phyloP scores from a whole-genome alignment of 768 basidiomycete genomes.

The Lactifluus piperatus region DNA sequence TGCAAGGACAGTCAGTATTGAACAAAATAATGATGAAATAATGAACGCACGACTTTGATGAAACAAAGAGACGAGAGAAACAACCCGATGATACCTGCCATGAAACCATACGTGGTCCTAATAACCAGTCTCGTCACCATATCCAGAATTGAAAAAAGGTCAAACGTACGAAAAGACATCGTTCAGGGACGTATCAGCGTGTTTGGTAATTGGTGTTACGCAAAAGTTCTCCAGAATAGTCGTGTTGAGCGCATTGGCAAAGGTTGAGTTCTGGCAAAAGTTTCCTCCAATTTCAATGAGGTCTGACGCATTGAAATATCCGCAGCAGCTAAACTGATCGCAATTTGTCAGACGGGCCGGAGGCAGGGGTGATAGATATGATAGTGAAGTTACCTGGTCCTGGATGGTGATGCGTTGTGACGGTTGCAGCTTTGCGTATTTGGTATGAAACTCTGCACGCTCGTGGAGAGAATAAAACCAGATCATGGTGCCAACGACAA shows the following conservation, averaged over 20 bases:
- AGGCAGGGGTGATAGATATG: conserved; percentile 17
- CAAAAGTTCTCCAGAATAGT: conserved; percentile 50
- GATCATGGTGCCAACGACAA: conserved; percentile 59
- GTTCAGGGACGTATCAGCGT: conserved; percentile 67
- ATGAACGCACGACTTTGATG: conserved; percentile 66
- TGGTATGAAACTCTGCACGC: conserved; percentile 51
- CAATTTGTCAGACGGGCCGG: neutral
- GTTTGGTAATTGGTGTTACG: conserved; percentile 55
- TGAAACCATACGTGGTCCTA: conserved; percentile 67
- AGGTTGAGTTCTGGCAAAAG: conserved; percentile 43
- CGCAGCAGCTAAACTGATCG: conserved; percentile 69
- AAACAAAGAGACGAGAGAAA: conserved; percentile 79
- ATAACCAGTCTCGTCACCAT: neutral
- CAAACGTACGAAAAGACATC: conserved; percentile 74
- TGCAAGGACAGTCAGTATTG: conserved; percentile 10
- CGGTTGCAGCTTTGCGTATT: conserved; percentile 42
- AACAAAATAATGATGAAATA: neutral
- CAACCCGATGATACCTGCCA: conserved; percentile 66
- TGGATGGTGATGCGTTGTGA: conserved; percentile 52
- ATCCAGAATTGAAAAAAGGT: neutral
- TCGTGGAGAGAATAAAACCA: conserved; percentile 80
- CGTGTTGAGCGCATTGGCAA: conserved; percentile 23
- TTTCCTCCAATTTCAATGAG: conserved; percentile 48
- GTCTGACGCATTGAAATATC: conserved; percentile 56
- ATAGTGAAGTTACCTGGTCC: conserved; percentile 43